Percentiles rank a stretch among this genome's conserved stretches.
These are phyloP conservation scores for Eucalyptus fibrosa DNA, from an alignment of 345 rosid species.

Conservation along the genomic window DNA sequence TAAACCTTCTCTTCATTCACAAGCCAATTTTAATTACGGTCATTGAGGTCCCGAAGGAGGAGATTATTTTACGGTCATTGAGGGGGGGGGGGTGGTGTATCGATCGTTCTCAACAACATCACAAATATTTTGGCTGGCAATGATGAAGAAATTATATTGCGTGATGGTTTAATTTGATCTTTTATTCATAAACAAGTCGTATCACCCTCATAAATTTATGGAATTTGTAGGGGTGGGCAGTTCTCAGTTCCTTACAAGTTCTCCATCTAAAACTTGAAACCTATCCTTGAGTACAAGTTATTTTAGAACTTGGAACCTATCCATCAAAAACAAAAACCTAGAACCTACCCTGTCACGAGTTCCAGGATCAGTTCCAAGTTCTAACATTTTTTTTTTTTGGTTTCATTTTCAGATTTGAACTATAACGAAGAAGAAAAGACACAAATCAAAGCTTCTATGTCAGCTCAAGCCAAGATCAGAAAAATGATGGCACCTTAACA, in stretches of 20 bases:
- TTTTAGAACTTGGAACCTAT: too few relatives aligned
- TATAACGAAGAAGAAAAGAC: too few relatives aligned
- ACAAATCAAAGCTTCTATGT: too few relatives aligned
- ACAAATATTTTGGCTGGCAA: neutral
- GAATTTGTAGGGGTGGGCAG: rapidly evolving
- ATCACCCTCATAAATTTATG: neutral
- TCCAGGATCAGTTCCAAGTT: rapidly evolving
- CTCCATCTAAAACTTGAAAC: too few relatives aligned
- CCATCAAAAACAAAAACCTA: rapidly evolving
- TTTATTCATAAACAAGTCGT: neutral
- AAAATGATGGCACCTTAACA: too few relatives aligned
- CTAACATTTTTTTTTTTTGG: rapidly evolving
- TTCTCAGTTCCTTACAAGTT: rapidly evolving
- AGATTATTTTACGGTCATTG: neutral
- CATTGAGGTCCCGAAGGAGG: too few relatives aligned
- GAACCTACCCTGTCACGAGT: rapidly evolving
- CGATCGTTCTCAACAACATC: too few relatives aligned
- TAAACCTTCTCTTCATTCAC: neutral
- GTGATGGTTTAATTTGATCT: neutral
- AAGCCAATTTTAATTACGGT: neutral
- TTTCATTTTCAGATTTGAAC: too few relatives aligned
- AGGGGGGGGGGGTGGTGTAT: too few relatives aligned
- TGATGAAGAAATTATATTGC: neutral
- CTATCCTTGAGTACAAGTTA: too few relatives aligned
- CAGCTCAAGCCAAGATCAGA: too few relatives aligned